Conservation (phyloP, 75 land plant genomes). For the Pinus tabuliformis region DNA sequence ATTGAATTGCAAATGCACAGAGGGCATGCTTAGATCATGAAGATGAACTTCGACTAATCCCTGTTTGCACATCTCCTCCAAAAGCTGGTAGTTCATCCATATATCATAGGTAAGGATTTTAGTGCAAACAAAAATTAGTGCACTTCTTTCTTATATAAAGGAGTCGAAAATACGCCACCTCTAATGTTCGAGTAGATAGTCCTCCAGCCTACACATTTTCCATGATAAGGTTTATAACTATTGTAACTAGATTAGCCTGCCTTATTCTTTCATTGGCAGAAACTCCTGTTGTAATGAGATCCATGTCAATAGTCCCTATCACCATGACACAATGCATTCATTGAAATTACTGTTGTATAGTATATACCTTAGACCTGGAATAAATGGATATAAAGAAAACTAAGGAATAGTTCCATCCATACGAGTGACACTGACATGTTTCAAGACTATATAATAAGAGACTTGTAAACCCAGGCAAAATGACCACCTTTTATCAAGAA, state of each 20-base stretch:
- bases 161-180: slow-evolving; percentile 36
- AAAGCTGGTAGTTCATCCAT: slow-evolving; percentile 38
- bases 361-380: not conserved
- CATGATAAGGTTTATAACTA: slow-evolving; percentile 60
- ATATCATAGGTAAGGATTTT: too few species aligned
- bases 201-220: slow-evolving; percentile 87
- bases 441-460: not conserved
- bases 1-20: not conserved
- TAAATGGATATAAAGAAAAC: not conserved
- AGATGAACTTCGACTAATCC: slow-evolving; percentile 57
- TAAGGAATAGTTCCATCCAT: not conserved
- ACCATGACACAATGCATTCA: not conserved
- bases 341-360: too few species aligned
- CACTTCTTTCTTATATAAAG: not conserved
- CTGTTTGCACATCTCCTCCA: slow-evolving; percentile 80
- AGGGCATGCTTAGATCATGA: slow-evolving; percentile 60
- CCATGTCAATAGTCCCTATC: slow-evolving; percentile 96
- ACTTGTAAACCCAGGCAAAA: not conserved
- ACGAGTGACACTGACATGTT: too few species aligned
- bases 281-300: slow-evolving; percentile 92
- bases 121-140: too few species aligned
- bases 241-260: slow-evolving; percentile 47
- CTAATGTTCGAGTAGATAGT: slow-evolving; percentile 43
- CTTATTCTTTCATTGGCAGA: slow-evolving; percentile 91
- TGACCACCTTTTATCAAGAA: not conserved